Base-by-base conservation (phyloP, 2,329 filamentous ascomycete genomes). In the Sporothrix curviconia region DNA sequence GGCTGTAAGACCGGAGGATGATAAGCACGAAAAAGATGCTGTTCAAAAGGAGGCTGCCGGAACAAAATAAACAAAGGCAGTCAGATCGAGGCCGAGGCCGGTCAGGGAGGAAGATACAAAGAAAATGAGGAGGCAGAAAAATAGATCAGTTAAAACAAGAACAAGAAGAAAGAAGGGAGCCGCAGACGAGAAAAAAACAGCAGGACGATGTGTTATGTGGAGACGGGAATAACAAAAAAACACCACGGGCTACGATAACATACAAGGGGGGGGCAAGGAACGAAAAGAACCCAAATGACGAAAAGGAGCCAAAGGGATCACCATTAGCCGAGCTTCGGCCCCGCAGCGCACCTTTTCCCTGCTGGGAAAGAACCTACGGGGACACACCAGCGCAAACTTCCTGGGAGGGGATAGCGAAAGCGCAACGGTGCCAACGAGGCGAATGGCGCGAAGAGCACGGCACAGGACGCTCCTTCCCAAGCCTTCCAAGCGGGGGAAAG, bases 241-340 rank as follows among this genome's bases (percentile, higher is more conserved):
- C 9, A 51, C 22, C 19, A n/a, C 34, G 24, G 30, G 17, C 32
- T 24, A 50, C 30, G 46, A 50, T 50, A 51, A 51, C 22, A n/a
- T n/a, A n/a, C n/a, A n/a, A n/a, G n/a, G n/a, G n/a, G n/a, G n/a
- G n/a, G n/a, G n/a, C n/a, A n/a, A n/a, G n/a, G n/a, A n/a, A n/a
- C n/a, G n/a, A n/a, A n/a, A n/a, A n/a, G n/a, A n/a, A n/a, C n/a
- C n/a, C n/a, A n/a, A 19, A 46, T 17, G 43, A 7, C 15, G 8
- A 24, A 9, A 24, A 50, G 14, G 24, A n/a, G 24, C 3, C 37
- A 15, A 19, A 34, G 7, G 5, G 12, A 7, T 15, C 25, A 4
- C 43, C 43, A n/a, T 47, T 47, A 51, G 22, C 49, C 49, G 49
- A 51, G 49, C 34, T 37, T 14, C 49, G 36, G 47, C 24, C 12